Base-by-base conservation (phyloP, 352 stramenopile genomes). In the Globisporangium uncinulatum region DNA sequence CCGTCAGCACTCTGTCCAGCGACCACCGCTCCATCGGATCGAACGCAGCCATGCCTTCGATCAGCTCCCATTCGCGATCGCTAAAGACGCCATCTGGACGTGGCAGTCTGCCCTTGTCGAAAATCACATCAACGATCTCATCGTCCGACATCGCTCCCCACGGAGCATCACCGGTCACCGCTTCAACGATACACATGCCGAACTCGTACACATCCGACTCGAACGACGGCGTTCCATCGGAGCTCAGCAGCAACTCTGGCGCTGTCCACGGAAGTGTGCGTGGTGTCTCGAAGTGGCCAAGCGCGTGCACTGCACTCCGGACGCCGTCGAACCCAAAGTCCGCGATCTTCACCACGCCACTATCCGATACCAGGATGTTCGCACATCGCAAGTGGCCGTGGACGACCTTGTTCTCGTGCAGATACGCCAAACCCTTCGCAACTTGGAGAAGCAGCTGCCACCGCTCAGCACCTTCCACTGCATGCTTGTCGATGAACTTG, bases 331-430 rank as follows among this genome's bases (percentile, higher is more conserved):
- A 73, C 2, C 72, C 72, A 54, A 81, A 81, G 54, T 79, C 72
- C 14, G 61, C 63, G 31, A 81, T 56, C 55, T 78, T 76, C 8
- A 66, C 67, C 3, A 59, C 54, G 17, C 66, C 56, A 15, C 74
- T 49, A 4, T 57, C 51, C 5, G 76, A 79, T 5, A 94, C 65
- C 19, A 96, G 44, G 17, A 97, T 69, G 65, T 96, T 96, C 54
- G 71, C 83, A 51, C 79, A 86, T 55, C 96, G 96, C 10, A 96
- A 67, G 42, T 97, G 86, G n/a, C 87, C 76, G 60, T 96, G 87
- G 21, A 97, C 66, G 45, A 89, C 62, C 10, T 68, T 62, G 37
- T 81, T 56, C 14, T 48, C 48, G 61, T 97, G 86, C 14, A 97
- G 65, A 51, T 91, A 95, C 32, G 63, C 51, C 4, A 97, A 57